Percentiles rank a stretch among this genome's conserved stretches.
phyloP scores from a whole-genome alignment of 78 protist genomes.

The Bigelowiella natans region DNA sequence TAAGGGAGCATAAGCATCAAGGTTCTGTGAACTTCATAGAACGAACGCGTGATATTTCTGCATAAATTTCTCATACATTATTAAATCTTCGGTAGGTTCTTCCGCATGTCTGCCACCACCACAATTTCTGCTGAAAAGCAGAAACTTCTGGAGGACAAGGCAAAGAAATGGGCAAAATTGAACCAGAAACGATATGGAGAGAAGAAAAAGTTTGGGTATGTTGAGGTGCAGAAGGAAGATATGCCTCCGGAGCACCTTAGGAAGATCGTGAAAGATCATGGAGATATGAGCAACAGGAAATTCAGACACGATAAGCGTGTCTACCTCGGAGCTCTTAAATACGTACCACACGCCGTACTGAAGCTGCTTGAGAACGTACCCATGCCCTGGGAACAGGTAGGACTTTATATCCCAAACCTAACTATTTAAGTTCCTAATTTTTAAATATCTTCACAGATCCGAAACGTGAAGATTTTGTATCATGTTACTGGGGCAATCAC shows the following conservation, averaged over 20 bases:
- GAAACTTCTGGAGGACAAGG: conserved; percentile 37
- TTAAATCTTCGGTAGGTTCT: no score
- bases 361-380: conserved; percentile 99
- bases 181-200: conserved; percentile 73
- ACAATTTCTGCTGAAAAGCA: no score
- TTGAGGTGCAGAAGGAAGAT: conserved; percentile 58
- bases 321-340: conserved; percentile 96
- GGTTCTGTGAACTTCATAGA: no score
- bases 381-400: conserved; percentile 62
- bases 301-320: conserved; percentile 92
- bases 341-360: conserved; percentile 92
- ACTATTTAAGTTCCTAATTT: no score
- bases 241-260: conserved; percentile 97
- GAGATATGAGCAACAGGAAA: conserved; percentile 88
- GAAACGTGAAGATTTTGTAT: conserved; percentile 82
- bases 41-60: no score
- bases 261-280: conserved; percentile 93
- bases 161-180: conserved; percentile 74
- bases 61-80: no score
- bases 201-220: conserved; percentile 78
- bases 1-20: no score
- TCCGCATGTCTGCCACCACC: no score
- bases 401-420: no score
- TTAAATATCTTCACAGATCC: conserved; percentile 14
- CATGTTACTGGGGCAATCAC: conserved; percentile 99